Evolutionary conservation across 1,139 yeast species (phyloP).

Genomic region (Eremothecium cymbalariae): DNA sequence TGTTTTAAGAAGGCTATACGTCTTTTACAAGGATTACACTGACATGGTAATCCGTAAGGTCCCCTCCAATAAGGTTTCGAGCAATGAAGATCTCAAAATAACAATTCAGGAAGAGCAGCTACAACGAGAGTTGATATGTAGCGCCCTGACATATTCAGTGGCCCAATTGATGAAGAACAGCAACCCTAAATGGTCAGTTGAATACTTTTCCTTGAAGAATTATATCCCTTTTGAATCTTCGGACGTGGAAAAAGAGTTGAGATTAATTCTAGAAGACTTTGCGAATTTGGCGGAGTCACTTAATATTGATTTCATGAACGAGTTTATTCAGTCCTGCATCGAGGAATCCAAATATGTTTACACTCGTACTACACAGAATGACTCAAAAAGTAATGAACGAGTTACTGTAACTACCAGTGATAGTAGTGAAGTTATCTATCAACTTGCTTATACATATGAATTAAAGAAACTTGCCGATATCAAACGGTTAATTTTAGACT

Average conservation of each 20-base stretch:
- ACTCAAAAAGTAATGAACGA: constrained; percentile 25
- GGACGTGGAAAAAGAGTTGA: too few species aligned
- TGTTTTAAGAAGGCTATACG: constrained; percentile 50
- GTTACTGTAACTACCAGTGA: constrained; percentile 20
- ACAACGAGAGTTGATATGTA: constrained; percentile 38
- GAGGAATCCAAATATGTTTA: constrained; percentile 24
- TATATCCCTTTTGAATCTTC: too few species aligned
- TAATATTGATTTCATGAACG: constrained; percentile 49
- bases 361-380: constrained; percentile 24
- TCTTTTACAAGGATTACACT: constrained; percentile 58
- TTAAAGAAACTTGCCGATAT: constrained; percentile 24
- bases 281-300: constrained; percentile 48
- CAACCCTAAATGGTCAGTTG: constrained; percentile 27
- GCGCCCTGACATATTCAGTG: constrained; percentile 40
- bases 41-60: constrained; percentile 39
- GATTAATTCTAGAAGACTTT: constrained; percentile 3
- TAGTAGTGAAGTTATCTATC: constrained; percentile 33
- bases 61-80: constrained; percentile 29
- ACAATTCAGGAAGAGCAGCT: constrained; percentile 46
- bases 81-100: constrained; percentile 35
- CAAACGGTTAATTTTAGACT: constrained; percentile 28
- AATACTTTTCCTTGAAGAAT: constrained; percentile 13
- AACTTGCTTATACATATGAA: constrained; percentile 34
- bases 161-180: constrained; percentile 34
- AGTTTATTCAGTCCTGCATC: constrained; percentile 33